These are phyloP conservation scores for Aspergillus sergii DNA, from an alignment of 2,329 filamentous ascomycete species.

Conservation along the genomic window DNA sequence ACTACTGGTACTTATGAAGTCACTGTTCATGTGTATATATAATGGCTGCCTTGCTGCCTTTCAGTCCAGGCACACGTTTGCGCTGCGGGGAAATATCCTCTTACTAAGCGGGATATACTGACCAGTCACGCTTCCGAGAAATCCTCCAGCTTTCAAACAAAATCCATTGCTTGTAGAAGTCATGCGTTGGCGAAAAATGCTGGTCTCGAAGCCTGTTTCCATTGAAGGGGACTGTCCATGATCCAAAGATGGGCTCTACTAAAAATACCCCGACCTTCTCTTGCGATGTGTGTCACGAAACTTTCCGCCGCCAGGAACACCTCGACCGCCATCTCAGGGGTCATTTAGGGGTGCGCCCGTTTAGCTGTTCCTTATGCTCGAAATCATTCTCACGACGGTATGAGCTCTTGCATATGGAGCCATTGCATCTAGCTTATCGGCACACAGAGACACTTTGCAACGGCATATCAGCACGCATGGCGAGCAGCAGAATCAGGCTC, in stretches of 20 bases:
- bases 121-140: not conserved
- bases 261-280: not conserved
- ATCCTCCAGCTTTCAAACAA: not conserved
- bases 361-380: not conserved
- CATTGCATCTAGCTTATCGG: not conserved
- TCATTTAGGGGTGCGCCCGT: not conserved
- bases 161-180: not conserved
- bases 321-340: not conserved
- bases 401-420: not conserved
- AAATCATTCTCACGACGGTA: not conserved
- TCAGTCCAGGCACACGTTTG: not conserved
- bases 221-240: not conserved
- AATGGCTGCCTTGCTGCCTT: not conserved
- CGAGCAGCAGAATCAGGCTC: not conserved
- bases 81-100: not conserved
- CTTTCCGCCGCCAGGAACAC: constrained; percentile 1
- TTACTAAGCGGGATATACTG: not conserved
- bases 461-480: not conserved
- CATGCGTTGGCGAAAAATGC: not conserved
- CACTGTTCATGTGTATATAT: no score
- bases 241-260: not conserved
- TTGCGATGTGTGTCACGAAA: not conserved
- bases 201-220: not conserved
- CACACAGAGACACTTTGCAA: not conserved
- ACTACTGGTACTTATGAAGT: no score